A percentile compares a stretch with the other conserved stretches of the same genome.
phyloP scores from a whole-genome alignment of 495 filamentous ascomycete species.

The Penicillium silybi region DNA sequence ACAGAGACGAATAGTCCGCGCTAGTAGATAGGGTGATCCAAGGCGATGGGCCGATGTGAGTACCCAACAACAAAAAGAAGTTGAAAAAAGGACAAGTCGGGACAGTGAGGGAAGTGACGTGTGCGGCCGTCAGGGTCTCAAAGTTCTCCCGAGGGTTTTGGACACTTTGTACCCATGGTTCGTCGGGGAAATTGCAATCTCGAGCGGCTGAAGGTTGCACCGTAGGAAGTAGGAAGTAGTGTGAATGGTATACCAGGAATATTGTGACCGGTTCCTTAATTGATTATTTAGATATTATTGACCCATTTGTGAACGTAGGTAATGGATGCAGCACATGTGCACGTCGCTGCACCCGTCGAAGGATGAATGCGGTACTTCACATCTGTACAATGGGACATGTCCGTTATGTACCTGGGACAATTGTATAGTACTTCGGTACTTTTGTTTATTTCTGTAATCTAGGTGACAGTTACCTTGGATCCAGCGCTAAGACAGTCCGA shows the following conservation, averaged over 20 bases:
- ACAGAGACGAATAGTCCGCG: slow-evolving; percentile 1
- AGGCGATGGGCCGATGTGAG: not conserved
- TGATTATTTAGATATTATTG: not conserved
- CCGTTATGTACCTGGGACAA: not conserved
- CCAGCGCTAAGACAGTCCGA: no score
- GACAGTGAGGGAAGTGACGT: slow-evolving; percentile 20
- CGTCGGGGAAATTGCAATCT: slow-evolving; percentile 1
- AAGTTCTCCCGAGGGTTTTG: slow-evolving; percentile 2
- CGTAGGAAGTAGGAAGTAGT: not conserved
- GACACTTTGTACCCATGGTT: slow-evolving; percentile 3
- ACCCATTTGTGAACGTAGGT: not conserved
- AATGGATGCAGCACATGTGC: not conserved
- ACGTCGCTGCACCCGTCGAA: not conserved
- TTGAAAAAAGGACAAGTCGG: slow-evolving; percentile 1
- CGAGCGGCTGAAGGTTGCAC: slow-evolving; percentile 8
- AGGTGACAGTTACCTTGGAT: no score
- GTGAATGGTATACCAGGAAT: no score
- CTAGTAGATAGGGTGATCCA: not conserved
- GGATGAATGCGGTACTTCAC: slow-evolving; percentile 6
- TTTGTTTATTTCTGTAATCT: not conserved
- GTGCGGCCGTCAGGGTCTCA: slow-evolving; percentile 12
- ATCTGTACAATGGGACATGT: not conserved
- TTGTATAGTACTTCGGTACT: not conserved
- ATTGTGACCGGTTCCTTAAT: not conserved
- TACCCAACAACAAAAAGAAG: slow-evolving; percentile 1